phyloP scores from a whole-genome alignment of 306 rosid species.

The Morella rubra region DNA sequence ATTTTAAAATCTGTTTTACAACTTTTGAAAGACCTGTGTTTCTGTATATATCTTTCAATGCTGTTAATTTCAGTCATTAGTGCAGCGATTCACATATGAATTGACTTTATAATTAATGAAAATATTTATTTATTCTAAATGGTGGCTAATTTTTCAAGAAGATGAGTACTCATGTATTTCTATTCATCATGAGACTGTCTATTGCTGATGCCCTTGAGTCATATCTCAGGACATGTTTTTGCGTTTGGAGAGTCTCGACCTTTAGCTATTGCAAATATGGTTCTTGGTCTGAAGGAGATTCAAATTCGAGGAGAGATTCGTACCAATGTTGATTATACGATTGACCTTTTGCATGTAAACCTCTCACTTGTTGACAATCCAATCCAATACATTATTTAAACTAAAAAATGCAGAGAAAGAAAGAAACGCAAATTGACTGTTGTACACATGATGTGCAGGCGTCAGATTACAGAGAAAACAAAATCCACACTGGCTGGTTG shows the following conservation, averaged over 20 bases:
- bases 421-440: slow-evolving; percentile 35
- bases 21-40: neutral
- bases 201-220: slow-evolving; percentile 33
- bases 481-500: slow-evolving; percentile 98
- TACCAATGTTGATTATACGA: slow-evolving; percentile 91
- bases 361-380: slow-evolving; percentile 24
- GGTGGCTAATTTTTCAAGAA: neutral
- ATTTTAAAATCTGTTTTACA: neutral
- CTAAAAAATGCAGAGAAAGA: neutral
- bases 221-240: slow-evolving; percentile 84
- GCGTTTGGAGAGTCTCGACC: slow-evolving; percentile 97
- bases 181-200: neutral
- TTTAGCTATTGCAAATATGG: slow-evolving; percentile 98
- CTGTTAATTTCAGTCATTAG: neutral
- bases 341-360: slow-evolving; percentile 88
- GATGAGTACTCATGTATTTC: neutral
- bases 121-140: neutral
- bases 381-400: slow-evolving; percentile 10
- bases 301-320: slow-evolving; percentile 99
- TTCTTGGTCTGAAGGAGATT: slow-evolving; percentile 93
- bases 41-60: neutral
- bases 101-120: neutral
- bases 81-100: neutral
- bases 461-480: slow-evolving; percentile 86
- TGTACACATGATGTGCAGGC: slow-evolving; percentile 54